Evolutionary conservation across 108 stramenopile species (phyloP).

Genomic region (Cyclotella baltica): DNA sequence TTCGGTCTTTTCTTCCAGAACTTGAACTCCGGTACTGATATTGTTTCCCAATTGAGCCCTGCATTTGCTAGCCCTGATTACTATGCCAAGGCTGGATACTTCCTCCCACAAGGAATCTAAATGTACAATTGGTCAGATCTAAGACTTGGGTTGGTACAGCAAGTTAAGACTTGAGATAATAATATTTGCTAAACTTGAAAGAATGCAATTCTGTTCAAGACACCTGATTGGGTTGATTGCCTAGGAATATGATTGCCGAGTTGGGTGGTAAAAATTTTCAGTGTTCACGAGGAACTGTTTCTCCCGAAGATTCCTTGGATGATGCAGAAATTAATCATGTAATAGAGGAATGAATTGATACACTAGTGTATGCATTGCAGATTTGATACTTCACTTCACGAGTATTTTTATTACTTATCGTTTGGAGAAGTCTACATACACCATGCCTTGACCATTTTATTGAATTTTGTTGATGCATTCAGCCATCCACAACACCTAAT

Average conservation of each 20-base stretch:
- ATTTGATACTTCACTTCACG: too few relatives aligned
- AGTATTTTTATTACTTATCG: too few relatives aligned
- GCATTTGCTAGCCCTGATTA: slow-evolving; percentile 84
- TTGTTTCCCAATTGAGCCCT: slow-evolving; percentile 87
- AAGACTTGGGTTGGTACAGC: neutral
- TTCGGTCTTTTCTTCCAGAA: slow-evolving; percentile 91
- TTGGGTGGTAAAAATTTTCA: neutral
- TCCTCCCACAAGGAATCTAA: slow-evolving; percentile 95
- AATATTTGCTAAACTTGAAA: slow-evolving; percentile 1
- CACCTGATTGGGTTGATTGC: neutral
- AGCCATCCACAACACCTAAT: too few relatives aligned
- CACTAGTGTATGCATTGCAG: too few relatives aligned
- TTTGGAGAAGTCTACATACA: too few relatives aligned
- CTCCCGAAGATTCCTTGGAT: slow-evolving; percentile 10
- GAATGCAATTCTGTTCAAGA: neutral
- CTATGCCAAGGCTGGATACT: slow-evolving; percentile 89
- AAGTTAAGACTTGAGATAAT: neutral
- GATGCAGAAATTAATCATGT: slow-evolving; percentile 33
- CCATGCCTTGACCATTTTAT: too few relatives aligned
- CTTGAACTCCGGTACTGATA: slow-evolving; percentile 74
- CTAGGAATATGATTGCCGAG: neutral
- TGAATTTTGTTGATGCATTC: too few relatives aligned
- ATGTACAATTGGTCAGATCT: neutral
- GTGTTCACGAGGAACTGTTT: slow-evolving; percentile 10
- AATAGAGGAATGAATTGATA: slow-evolving; percentile 35